Evolutionary conservation across 176 grass and related monocot species (phyloP), one percentile per base, ranked within the genome.

Genomic region (Oryza meyeriana): DNA sequence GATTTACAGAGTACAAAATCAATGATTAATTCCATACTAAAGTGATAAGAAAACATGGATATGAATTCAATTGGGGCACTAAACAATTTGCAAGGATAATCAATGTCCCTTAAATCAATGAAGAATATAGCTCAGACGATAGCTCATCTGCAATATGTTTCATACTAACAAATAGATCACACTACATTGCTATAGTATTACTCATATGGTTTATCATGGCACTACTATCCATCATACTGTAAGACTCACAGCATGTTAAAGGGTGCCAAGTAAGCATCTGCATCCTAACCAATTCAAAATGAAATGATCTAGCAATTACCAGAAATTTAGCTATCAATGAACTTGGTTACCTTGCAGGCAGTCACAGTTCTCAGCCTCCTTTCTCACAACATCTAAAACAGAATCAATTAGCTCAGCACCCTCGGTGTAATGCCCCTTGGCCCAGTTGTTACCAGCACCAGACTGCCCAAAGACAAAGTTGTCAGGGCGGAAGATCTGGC

Each of bases 401-500:
- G 90, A 69, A 50, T 92, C 90, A 62, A 92, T 92, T 41, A 92
- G 90, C 79, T 92, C 90, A 62, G 87, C 90, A 65, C 90, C 90
- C 76, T 92, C 90, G 0, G 90, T 92, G 72, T 92, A 92, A 22
- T 89, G 87, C 1, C 87, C 86, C 80, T 88, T 88, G 34, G 86
- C 86, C 86, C 86, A 88, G 57, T 91, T 91, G 67, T 91, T 91
- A 36, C 90, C 90, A 12, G 90, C 90, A 55, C 90, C 90, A 30
- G 90, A 92, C 65, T 92, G 90, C 16, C 90, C 90, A 20, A 92
- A 92, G 10, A 92, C 90, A 34, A 92, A 92, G 87, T 89, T 89
- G 71, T 89, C 87, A 63, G 87, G 87, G 24, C 87, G 87, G 71
- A 89, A 89, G 77, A 89, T 89, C 52, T 89, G 87, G 8, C 87